Evolutionary conservation across 192 early-diverging fungal genomes (phyloP), one percentile per base, ranked within the genome.

Genomic region (Coemansia sp.): DNA sequence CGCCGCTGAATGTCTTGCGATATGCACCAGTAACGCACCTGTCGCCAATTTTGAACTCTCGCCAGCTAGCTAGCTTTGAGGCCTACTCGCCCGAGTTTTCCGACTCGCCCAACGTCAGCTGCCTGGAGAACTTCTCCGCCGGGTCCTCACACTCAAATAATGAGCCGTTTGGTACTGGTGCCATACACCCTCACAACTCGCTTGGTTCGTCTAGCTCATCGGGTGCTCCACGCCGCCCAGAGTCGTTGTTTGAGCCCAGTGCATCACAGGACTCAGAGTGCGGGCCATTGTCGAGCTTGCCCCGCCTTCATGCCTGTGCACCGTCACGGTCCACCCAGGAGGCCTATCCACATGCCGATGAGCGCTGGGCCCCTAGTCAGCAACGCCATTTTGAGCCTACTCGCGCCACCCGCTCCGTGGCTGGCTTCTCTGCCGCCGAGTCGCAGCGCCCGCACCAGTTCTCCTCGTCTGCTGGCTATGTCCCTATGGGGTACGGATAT

Each of bases 61-160:
- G 24, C 24, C 24, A 27, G 24, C 24, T 27, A 27, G 24, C 24
- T 1, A 34, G n/a, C 67, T 34, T 72, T 39, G 78, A 64, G 21
- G 63, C 66, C 33, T 75, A 81, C 60, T 81, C 78, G 69, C 73
- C 78, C 37, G 66, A 46, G 8, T 75, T 72, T 64, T 75, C 78
- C 7, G 69, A 77, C 39, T 57, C 54, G 9, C 62, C 66, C 17
- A 29, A 27, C 11, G 9, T 13, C 27, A 54, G 51, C 24, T 27
- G 51, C 60, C 33, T 36, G 44, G 44, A n/a, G 37, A 40, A 13
- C 39, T 16, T 42, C 59, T 54, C 17, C 45, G 27, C 40, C 40
- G 42, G 24, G 67, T 59, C 64, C 48, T 50, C 8, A 24, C n/a
- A 39, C 34, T 63, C 40, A 50, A 29, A 34, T 9, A 59, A 24